phyloP scores from a whole-genome alignment of 768 basidiomycete species.

The Neoboletus subvelutipes region DNA sequence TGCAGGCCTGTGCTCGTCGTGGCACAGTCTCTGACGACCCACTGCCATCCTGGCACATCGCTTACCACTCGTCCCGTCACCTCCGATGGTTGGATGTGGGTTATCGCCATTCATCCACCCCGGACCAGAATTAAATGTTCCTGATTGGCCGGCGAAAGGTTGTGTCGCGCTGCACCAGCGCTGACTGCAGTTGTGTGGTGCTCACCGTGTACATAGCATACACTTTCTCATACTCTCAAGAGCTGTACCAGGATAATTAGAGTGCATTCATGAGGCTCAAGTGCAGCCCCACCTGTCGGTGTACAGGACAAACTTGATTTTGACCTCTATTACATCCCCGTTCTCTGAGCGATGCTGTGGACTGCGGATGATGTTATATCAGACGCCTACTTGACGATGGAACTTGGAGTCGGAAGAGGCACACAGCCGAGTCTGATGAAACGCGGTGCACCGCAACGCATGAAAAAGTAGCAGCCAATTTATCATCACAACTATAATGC shows the following conservation, averaged over 20 bases:
- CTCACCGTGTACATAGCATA: background rate
- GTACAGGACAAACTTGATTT: background rate
- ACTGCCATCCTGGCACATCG: background rate
- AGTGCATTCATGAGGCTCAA: too few species aligned
- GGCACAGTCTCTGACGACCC: background rate
- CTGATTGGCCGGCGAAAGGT: background rate
- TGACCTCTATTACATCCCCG: background rate
- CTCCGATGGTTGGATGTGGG: background rate
- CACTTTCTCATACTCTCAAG: background rate
- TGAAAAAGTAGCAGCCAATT: background rate
- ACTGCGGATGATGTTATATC: too few species aligned
- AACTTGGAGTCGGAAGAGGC: background rate
- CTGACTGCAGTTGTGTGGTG: background rate
- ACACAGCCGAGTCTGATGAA: slow-evolving; percentile 14
- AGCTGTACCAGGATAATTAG: background rate
- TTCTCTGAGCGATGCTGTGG: background rate
- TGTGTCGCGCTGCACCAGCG: too few species aligned
- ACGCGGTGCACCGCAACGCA: slow-evolving; percentile 8
- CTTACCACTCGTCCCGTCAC: background rate
- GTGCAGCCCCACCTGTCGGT: too few species aligned
- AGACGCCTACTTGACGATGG: background rate
- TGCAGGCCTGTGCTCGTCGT: background rate
- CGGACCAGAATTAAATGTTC: background rate
- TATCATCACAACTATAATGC: slow-evolving; percentile 9
- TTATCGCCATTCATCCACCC: background rate